Base-by-base conservation (phyloP, 2,329 filamentous ascomycete species). In the Penicillium sp. region DNA sequence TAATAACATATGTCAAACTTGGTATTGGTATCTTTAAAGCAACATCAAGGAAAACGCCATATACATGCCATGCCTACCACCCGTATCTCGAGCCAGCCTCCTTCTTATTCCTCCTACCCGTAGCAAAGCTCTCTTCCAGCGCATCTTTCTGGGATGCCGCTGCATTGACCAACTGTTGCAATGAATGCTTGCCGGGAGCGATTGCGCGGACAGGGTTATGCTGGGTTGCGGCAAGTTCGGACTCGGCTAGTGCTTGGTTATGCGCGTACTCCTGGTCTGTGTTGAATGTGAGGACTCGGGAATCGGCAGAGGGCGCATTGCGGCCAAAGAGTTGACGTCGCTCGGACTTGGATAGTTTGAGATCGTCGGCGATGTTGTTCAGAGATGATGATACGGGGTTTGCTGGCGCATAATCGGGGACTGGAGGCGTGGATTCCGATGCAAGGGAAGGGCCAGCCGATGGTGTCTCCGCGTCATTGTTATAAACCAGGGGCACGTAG, bases 91-190 rank as follows among this genome's bases (percentile, higher is more conserved):
- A 86, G 3, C 89, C 89, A 17, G 90, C 90, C 69, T 96, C 91
- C 63, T 84, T 87, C 71, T 90, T 86, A 66, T 92, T 94, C 63
- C 82, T 84, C 75, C 84, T 86, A 5, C 91, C 90, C 60, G 86
- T 79, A 17, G 91, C 91, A 77, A 96, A 97, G 68, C 90, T 92
- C 66, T 97, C 93, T 73, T 97, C 91, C 60, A 97, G 76, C 2
- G 91, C 91, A 9, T 96, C 91, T 67, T 86, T 86, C 74, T 97
- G 91, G 56, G 81, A 89, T 60, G 85, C 85, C 21, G 90, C 92
- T 55, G 88, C 88, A 71, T 85, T 91, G 60, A 97, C 89, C 62
- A 97, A 79, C 76, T 96, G 91, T 67, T 87, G 86, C 70, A 97
- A 78, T 64, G 84, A 95, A 74, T 97, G 91, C 76, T 97, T 97